Percentiles rank a stretch among this genome's conserved stretches.
These are phyloP conservation scores for Saccharomycopsis fermentans DNA, from an alignment of 805 yeast species.

Conservation along the genomic window DNA sequence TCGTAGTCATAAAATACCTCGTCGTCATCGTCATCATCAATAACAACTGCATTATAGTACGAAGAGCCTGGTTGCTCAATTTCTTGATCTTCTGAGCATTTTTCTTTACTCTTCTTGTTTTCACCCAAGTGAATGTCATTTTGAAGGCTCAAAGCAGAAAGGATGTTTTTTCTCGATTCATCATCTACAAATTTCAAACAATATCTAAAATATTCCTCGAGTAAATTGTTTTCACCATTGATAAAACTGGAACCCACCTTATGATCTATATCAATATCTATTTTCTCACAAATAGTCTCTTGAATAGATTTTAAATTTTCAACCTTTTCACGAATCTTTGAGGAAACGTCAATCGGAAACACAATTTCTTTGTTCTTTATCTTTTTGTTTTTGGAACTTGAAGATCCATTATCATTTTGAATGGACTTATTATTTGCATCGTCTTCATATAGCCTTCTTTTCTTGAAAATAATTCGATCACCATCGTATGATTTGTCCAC, in stretches of 20 bases:
- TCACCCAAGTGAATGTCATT: not conserved
- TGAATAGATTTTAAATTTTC: conserved; percentile 10
- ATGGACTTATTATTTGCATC: not conserved
- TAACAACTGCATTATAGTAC: not conserved
- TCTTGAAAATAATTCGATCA: not conserved
- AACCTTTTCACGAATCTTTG: conserved; percentile 3
- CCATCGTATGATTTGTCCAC: not conserved
- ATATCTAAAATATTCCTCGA: conserved; percentile 15
- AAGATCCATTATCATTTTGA: not conserved
- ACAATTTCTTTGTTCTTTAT: conserved; percentile 3
- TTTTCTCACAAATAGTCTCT: conserved; percentile 10
- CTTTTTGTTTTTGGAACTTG: not conserved
- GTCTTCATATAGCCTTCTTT: not conserved
- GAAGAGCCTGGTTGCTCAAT: not conserved
- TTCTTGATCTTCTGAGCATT: not conserved
- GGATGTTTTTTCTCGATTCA: not conserved
- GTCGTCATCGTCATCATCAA: not conserved
- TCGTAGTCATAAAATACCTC: not conserved
- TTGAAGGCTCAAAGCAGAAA: not conserved
- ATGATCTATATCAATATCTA: conserved; percentile 14
- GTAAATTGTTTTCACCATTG: not conserved
- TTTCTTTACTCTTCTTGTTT: not conserved
- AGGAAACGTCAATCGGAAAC: conserved; percentile 10
- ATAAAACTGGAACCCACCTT: conserved; percentile 2
- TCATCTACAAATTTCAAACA: conserved; percentile 13